Evolutionary conservation across 75 land plant species (phyloP), one percentile per base, ranked within the genome.

Genomic region (Selaginella tamariscina): DNA sequence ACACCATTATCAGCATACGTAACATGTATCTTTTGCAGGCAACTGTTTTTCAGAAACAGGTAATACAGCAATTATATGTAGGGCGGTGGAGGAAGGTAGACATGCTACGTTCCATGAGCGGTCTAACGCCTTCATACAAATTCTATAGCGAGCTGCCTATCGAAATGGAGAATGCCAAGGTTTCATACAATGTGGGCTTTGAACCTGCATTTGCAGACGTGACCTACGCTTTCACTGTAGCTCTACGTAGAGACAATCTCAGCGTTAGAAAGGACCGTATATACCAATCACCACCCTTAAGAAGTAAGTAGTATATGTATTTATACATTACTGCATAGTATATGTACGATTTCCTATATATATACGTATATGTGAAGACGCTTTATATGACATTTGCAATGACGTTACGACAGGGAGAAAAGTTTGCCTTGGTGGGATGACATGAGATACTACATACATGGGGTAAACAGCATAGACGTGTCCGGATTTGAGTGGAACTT

Each of bases 351-450:
- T n/a, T n/a, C n/a, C n/a, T n/a, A n/a, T n/a, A n/a, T n/a, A n/a
- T n/a, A n/a, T n/a, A n/a, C n/a, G n/a, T n/a, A n/a, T n/a, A n/a
- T n/a, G n/a, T n/a, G n/a, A n/a, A n/a, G n/a, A n/a, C n/a, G n/a
- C n/a, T n/a, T n/a, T n/a, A n/a, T n/a, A n/a, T n/a, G n/a, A n/a
- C n/a, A n/a, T n/a, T n/a, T n/a, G n/a, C n/a, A n/a, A n/a, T n/a
- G 64, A 32, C 79, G 82, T 24, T 79, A 82, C 20, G 89, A 87
- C 75, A 95, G 87, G 71, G 99, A 95, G 76, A 56, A 68, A 28
- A 90, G 80, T 73, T 78, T 95, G 69, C 99, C 99, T 30, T 95
- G 99, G 99, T 95, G 99, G 99, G 99, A 95, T 80, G 99, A 95
- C 54, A 73, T 90, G 77, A 77, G 99, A 72, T 82, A 90, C 59